Conservation (phyloP, 1,139 yeast genomes). For the Yamadazyma sp. region DNA sequence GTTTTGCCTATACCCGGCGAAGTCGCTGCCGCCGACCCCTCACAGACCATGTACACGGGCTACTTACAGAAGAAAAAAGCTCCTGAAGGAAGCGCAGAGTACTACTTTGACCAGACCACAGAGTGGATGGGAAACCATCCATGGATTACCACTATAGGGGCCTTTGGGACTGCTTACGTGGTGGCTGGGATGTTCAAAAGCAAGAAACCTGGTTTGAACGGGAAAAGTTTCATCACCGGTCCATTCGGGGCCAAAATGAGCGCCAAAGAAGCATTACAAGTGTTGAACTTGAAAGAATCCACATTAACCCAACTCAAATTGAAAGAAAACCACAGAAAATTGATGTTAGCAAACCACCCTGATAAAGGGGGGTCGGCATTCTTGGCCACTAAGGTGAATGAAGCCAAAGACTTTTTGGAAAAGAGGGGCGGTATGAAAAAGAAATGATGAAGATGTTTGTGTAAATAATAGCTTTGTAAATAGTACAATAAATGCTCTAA, state of each 20-base stretch:
- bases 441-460: conserved; percentile 21
- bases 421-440: conserved; percentile 68
- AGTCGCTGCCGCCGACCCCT: conserved; percentile 4
- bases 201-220: conserved; percentile 70
- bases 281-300: conserved; percentile 79
- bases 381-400: conserved; percentile 93
- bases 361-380: conserved; percentile 97
- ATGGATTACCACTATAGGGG: conserved; percentile 69
- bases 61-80: conserved; percentile 45
- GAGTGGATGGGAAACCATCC: conserved; percentile 78
- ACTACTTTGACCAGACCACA: conserved; percentile 66
- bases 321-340: conserved; percentile 86
- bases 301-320: conserved; percentile 73
- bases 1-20: conserved; percentile 14
- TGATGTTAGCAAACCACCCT: conserved; percentile 94
- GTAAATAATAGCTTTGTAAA: conserved; percentile 1
- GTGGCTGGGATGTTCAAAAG: conserved; percentile 71
- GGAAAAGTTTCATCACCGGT: conserved; percentile 76
- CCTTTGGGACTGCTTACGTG: conserved; percentile 61
- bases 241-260: conserved; percentile 90
- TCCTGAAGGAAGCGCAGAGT: conserved; percentile 53
- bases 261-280: conserved; percentile 86
- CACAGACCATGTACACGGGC: conserved; percentile 35
- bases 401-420: conserved; percentile 91
- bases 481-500: not conserved